Evolutionary conservation across 2,329 filamentous ascomycete species (phyloP), one percentile per base, ranked within the genome.

Genomic region (Monosporascus sp.): DNA sequence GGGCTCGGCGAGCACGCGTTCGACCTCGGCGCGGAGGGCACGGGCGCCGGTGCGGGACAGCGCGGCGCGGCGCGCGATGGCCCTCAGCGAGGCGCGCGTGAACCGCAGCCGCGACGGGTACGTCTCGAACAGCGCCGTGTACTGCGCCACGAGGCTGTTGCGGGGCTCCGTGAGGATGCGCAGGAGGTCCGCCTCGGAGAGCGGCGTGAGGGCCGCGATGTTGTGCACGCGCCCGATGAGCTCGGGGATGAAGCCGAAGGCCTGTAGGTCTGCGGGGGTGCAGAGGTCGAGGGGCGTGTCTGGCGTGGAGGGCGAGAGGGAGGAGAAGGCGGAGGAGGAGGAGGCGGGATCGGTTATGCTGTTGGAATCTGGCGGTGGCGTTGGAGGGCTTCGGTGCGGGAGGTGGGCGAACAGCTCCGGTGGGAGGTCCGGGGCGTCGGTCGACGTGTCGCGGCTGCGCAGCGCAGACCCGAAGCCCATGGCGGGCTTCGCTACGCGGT

Each of bases 211-310:
- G 0, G 94, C 89, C 55, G 90, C 91, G 48, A 91, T 88, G 54
- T 96, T 90, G 50, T 96, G 93, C 47, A 99, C 84, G 18, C 94
- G 88, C n/a, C 94, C 94, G 50, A 97, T 88, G n/a, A 97, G 78
- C 71, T 97, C 92, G 0, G 92, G 92, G 51, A 97, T 97, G 66
- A 97, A 90, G 15, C 92, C 93, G 64, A 91, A 97, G 44, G 80
- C 82, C 69, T 95, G 90, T 2, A 96, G 75, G 62, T 96, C 88
- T 11, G 82, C 76, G 1, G 90, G 88, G 4, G 84, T 88, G 25
- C 88, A 81, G 22, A 94, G 80, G 59, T 93, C 88, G 1, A 94
- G 75, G 48, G 73, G 81, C 1, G 81, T 83, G 54, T 82, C 80
- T 0, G 65, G 65, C 3, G 72, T 95, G 90, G 2, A 95, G 75